Percentiles rank a stretch among this genome's conserved stretches.
Conservation (phyloP, 352 stramenopile genomes). For the Globisporangium radiosum region DNA sequence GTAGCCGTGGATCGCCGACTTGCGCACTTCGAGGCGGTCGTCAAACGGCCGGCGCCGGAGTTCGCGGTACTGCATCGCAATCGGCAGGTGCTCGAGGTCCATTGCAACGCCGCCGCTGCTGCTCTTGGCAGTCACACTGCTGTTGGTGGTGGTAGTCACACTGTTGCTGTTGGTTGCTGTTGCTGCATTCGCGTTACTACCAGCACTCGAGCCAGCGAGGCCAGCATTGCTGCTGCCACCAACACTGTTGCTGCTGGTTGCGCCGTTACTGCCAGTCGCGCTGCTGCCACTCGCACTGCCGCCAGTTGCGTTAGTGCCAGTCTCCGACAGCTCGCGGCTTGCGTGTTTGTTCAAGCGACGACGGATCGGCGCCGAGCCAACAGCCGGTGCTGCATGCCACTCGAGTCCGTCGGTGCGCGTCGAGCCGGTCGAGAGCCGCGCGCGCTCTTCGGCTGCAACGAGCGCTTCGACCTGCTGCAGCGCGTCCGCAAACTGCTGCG, state of each 20-base stretch:
- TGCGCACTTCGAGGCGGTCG: conserved; percentile 86
- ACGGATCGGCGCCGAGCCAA: conserved; percentile 11
- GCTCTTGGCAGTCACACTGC: conserved; percentile 2
- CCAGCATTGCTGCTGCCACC: neutral
- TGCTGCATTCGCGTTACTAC: conserved; percentile 6
- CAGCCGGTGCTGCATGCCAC: conserved; percentile 22
- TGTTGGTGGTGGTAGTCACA: conserved; percentile 8
- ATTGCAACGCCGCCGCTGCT: conserved; percentile 38
- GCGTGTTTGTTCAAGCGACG: conserved; percentile 46
- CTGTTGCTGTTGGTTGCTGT: neutral
- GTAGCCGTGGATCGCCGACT: conserved; percentile 95
- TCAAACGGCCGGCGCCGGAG: conserved; percentile 89
- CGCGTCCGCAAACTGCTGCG: conserved; percentile 69
- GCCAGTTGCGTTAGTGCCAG: no score
- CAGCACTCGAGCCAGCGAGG: neutral
- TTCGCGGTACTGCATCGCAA: conserved; percentile 89
- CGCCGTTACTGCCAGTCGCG: neutral
- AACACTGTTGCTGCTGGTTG: conserved; percentile 7
- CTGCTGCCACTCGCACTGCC: neutral
- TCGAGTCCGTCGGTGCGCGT: conserved; percentile 84
- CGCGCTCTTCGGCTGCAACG: conserved; percentile 74
- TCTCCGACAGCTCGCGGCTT: conserved; percentile 32
- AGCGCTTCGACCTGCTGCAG: conserved; percentile 77
- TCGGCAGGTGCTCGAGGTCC: conserved; percentile 78
- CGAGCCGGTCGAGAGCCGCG: conserved; percentile 77